phyloP scores from a whole-genome alignment of 768 basidiomycete species.

The Suillus spraguei region DNA sequence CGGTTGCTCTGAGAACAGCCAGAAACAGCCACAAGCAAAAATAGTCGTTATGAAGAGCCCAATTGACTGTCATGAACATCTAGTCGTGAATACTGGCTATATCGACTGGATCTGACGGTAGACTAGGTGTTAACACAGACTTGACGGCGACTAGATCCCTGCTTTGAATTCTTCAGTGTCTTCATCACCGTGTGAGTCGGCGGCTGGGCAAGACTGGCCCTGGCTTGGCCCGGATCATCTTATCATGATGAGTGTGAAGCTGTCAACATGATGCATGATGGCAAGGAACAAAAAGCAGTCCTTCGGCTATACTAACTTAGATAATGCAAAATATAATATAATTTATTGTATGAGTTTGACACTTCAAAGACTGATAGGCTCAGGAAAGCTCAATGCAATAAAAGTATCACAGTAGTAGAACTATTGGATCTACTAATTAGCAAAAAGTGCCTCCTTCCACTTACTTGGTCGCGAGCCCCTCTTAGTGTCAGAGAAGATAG shows the following conservation, averaged over 20 bases:
- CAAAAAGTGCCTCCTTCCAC: background rate
- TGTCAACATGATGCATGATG: background rate
- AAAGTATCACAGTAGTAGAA: background rate
- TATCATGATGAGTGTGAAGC: background rate
- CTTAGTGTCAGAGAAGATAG: constrained; percentile 22
- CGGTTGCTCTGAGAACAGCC: background rate
- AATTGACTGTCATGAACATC: background rate
- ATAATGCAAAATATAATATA: background rate
- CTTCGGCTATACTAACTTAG: background rate
- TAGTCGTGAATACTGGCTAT: background rate
- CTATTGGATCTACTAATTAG: background rate
- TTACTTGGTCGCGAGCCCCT: background rate
- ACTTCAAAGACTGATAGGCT: background rate
- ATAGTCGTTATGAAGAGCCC: background rate
- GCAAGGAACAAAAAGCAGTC: background rate
- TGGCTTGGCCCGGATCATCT: background rate
- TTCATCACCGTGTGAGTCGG: background rate
- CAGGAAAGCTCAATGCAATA: background rate
- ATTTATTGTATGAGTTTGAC: background rate
- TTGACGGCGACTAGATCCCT: background rate
- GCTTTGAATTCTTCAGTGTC: background rate
- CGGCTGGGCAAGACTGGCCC: background rate
- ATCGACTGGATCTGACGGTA: background rate
- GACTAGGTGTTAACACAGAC: background rate
- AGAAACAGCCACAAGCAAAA: background rate